These are phyloP conservation scores for Leccinum barrowsii DNA, from an alignment of 768 basidiomycete species.

Conservation along the genomic window DNA sequence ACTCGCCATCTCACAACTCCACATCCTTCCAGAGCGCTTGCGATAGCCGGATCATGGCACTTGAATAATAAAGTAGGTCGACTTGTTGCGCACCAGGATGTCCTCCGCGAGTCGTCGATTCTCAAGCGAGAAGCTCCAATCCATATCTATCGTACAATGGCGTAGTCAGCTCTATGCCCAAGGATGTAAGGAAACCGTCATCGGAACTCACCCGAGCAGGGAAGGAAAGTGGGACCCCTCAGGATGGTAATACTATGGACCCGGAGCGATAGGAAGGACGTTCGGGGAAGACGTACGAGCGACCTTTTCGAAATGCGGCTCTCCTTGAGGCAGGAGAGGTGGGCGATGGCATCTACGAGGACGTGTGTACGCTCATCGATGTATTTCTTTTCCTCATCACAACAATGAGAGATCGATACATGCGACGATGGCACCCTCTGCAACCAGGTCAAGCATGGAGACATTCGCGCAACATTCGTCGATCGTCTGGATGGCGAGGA, in stretches of 20 bases:
- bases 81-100: no score
- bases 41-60: no score
- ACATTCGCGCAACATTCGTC: not conserved
- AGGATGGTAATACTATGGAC: no score
- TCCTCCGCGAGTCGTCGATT: no score
- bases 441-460: constrained; percentile 40
- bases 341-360: constrained; percentile 44
- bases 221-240: no score
- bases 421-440: constrained; percentile 41
- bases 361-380: not conserved
- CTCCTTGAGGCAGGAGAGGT: constrained; percentile 50
- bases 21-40: no score
- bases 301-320: constrained; percentile 44
- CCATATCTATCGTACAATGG: no score
- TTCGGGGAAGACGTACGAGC: constrained; percentile 34
- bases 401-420: constrained; percentile 25
- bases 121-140: no score
- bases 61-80: no score
- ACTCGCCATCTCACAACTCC: no score
- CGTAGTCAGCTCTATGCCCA: not conserved
- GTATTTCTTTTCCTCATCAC: not conserved
- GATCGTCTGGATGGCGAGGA: no score
- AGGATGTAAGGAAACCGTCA: not conserved
- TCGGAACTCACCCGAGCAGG: no score
- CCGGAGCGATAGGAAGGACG: not conserved